Evolutionary conservation across 495 filamentous ascomycete species (phyloP).

Genomic region (Hypoxylon trugodes): DNA sequence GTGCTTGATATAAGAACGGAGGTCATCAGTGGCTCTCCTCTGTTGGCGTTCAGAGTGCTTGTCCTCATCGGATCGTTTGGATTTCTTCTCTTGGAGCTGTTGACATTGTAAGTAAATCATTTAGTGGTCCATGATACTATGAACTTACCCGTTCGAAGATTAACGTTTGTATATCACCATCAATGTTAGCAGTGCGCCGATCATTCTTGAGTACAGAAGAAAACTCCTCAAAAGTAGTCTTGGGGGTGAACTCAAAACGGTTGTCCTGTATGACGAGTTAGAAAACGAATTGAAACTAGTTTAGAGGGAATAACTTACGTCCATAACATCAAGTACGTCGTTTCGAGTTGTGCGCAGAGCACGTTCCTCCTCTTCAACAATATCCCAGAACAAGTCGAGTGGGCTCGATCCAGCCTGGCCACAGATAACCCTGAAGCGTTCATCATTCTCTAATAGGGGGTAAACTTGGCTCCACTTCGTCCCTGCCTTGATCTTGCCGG

Average conservation of each 20-base stretch:
- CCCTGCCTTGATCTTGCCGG: conserved; percentile 88
- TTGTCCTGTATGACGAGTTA: conserved; percentile 68
- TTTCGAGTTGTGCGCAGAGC: conserved; percentile 82
- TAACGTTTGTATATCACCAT: conserved; percentile 73
- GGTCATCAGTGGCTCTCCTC: conserved; percentile 81
- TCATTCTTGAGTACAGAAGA: conserved; percentile 77
- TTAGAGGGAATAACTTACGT: conserved; percentile 65
- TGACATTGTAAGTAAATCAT: conserved; percentile 30
- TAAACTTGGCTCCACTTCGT: conserved; percentile 89
- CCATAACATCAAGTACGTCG: conserved; percentile 87
- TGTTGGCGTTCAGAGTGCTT: conserved; percentile 86
- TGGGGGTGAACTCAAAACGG: conserved; percentile 86
- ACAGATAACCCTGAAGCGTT: conserved; percentile 83
- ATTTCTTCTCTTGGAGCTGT: conserved; percentile 76
- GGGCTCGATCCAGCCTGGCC: conserved; percentile 88
- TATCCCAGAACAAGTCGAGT: conserved; percentile 97
- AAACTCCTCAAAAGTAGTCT: conserved; percentile 90
- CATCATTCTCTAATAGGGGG: conserved; percentile 79
- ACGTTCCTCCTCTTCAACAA: conserved; percentile 91
- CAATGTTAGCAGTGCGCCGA: conserved; percentile 83
- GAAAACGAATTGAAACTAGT: not conserved
- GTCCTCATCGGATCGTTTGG: conserved; percentile 80
- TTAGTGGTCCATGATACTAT: not conserved
- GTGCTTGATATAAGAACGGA: conserved; percentile 89
- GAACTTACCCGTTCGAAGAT: conserved; percentile 77